Evolutionary conservation across 1,284 basidiomycete genomes (phyloP).

Genomic region (Cryptococcus sp.): DNA sequence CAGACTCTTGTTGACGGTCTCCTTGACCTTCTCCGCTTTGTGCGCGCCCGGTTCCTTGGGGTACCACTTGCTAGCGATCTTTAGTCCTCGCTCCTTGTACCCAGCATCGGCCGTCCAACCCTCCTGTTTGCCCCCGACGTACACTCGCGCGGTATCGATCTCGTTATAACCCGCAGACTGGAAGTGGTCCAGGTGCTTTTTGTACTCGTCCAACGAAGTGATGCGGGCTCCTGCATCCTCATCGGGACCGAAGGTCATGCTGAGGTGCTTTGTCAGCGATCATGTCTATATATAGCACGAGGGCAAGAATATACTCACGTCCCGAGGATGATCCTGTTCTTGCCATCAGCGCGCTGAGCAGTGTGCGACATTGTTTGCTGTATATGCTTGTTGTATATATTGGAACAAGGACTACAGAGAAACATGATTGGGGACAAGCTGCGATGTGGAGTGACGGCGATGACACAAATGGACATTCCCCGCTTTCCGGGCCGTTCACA

Average conservation of each 20-base stretch:
- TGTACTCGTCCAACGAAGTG: slow-evolving; percentile 37
- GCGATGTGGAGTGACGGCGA: too few species aligned
- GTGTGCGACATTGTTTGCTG: slow-evolving; percentile 9
- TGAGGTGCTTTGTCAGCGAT: neutral
- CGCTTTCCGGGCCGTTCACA: too few species aligned
- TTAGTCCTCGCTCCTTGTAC: slow-evolving; percentile 30
- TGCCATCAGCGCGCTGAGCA: slow-evolving; percentile 11
- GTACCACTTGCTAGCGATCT: slow-evolving; percentile 38
- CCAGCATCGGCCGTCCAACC: slow-evolving; percentile 29
- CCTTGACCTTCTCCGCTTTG: slow-evolving; percentile 34
- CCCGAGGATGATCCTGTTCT: slow-evolving; percentile 16
- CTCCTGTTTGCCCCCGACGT: slow-evolving; percentile 36
- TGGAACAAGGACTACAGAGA: too few species aligned
- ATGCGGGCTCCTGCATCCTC: slow-evolving; percentile 32
- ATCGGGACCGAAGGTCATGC: slow-evolving; percentile 45
- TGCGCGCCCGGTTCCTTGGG: slow-evolving; percentile 33
- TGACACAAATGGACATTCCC: too few species aligned
- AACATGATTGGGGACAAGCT: too few species aligned
- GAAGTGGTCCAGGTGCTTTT: slow-evolving; percentile 48
- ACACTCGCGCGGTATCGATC: slow-evolving; percentile 51
- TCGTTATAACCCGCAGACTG: slow-evolving; percentile 47
- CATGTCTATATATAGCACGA: neutral
- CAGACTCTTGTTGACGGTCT: slow-evolving; percentile 41
- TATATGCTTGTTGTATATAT: neutral
- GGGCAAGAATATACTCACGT: slow-evolving; percentile 5